phyloP scores from a whole-genome alignment of 495 filamentous ascomycete species.

The Annulohypoxylon nitens region DNA sequence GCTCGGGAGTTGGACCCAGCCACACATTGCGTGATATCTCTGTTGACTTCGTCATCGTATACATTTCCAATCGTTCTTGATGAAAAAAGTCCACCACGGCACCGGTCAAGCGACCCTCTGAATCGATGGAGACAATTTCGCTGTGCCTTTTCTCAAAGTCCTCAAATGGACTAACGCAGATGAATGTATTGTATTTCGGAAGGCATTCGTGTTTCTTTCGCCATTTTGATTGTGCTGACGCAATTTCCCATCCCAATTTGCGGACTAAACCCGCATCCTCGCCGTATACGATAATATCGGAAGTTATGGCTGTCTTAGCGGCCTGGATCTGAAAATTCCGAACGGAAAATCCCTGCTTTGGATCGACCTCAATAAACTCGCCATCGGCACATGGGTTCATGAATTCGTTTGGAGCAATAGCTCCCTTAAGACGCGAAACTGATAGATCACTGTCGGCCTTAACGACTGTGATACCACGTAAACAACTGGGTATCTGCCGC shows the following conservation, averaged over 20 bases:
- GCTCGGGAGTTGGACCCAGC: constrained; percentile 89
- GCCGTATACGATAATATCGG: constrained; percentile 93
- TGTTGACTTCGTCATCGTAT: constrained; percentile 86
- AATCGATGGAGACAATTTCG: constrained; percentile 79
- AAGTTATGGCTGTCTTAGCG: constrained; percentile 87
- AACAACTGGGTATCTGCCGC: constrained; percentile 80
- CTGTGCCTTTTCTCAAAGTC: constrained; percentile 80
- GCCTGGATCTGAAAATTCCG: constrained; percentile 98
- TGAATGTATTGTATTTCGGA: constrained; percentile 85
- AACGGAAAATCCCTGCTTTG: constrained; percentile 83
- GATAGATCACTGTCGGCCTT: constrained; percentile 88
- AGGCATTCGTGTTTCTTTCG: constrained; percentile 70
- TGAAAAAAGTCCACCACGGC: constrained; percentile 91
- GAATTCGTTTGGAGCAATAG: constrained; percentile 83
- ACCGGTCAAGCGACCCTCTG: constrained; percentile 77
- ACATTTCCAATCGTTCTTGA: constrained; percentile 93
- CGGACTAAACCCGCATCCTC: constrained; percentile 74
- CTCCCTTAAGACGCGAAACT: constrained; percentile 83
- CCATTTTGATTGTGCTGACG: constrained; percentile 81
- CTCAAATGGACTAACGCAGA: constrained; percentile 74
- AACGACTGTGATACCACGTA: constrained; percentile 85
- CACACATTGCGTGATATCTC: constrained; percentile 91
- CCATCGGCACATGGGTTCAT: constrained; percentile 60
- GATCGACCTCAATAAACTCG: constrained; percentile 83
- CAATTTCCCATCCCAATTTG: constrained; percentile 76